Conservation (phyloP, 495 filamentous ascomycete species). For the Xanthoparmelia taractica region DNA sequence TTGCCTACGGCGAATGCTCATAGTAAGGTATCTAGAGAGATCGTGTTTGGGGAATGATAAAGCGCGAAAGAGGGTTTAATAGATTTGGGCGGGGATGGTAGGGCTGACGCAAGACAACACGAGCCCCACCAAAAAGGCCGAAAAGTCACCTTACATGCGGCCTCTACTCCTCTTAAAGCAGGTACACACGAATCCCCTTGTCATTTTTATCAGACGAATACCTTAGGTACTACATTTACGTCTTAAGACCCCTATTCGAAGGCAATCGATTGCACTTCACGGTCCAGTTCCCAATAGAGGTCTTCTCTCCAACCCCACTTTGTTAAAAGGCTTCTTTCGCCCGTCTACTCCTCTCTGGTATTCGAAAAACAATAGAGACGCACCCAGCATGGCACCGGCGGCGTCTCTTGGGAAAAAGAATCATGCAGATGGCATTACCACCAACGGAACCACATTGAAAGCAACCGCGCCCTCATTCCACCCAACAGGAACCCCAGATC, state of each 20-base stretch:
- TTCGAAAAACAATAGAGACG: background rate
- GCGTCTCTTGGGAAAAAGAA: constrained; percentile 25
- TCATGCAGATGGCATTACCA: constrained; percentile 20
- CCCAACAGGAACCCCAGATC: constrained; percentile 37
- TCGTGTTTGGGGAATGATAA: constrained; percentile 1
- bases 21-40: background rate
- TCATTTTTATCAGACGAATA: background rate
- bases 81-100: background rate
- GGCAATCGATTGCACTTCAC: constrained; percentile 60
- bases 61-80: background rate
- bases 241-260: constrained; percentile 5
- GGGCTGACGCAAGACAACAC: too few species aligned
- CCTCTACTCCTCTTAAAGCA: constrained; percentile 30
- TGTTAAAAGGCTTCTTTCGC: background rate
- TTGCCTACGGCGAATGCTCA: constrained; percentile 9
- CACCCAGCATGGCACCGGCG: constrained; percentile 36
- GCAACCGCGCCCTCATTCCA: constrained; percentile 47
- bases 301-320: background rate
- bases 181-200: constrained; percentile 26
- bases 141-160: background rate
- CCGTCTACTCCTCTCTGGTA: background rate
- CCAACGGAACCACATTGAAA: constrained; percentile 35
- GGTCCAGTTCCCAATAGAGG: constrained; percentile 39
- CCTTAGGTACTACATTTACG: background rate
- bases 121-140: background rate